Evolutionary conservation across 1,284 basidiomycete species (phyloP).

Genomic region (Neonothopanus nambi): DNA sequence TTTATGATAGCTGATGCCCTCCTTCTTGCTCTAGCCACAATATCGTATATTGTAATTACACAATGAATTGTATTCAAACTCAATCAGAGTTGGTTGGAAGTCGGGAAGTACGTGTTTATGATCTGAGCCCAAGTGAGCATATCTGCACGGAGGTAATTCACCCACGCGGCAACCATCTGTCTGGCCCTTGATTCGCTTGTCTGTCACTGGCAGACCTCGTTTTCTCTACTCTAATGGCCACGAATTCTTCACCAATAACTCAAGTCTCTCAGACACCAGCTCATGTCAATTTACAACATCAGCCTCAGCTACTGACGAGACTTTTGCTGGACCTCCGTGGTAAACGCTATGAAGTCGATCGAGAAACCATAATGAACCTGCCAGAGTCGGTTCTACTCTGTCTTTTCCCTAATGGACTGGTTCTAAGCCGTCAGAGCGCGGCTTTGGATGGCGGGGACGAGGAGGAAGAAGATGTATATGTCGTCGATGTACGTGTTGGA

Average conservation of each 20-base stretch:
- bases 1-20: constrained; percentile 14
- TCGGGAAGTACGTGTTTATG: too few relatives aligned
- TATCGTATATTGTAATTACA: constrained; percentile 15
- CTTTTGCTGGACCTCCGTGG: constrained; percentile 93
- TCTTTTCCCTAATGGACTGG: constrained; percentile 96
- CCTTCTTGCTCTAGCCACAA: not conserved
- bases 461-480: constrained; percentile 94
- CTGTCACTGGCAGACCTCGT: not conserved
- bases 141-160: not conserved
- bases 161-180: not conserved
- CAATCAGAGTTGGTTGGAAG: too few relatives aligned
- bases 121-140: not conserved
- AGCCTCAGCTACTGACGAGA: constrained; percentile 82
- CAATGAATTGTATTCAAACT: not conserved
- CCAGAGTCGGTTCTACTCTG: constrained; percentile 97
- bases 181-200: not conserved
- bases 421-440: constrained; percentile 85
- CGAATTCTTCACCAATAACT: constrained; percentile 78
- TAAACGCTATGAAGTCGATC: constrained; percentile 90
- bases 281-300: constrained; percentile 58
- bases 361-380: constrained; percentile 97
- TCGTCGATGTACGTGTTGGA: constrained; percentile 80
- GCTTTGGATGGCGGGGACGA: constrained; percentile 77
- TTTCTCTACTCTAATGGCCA: constrained; percentile 27
- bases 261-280: constrained; percentile 78